These are phyloP conservation scores for Symbiodinium natans DNA, from an alignment of 73 alveolate species.

Conservation along the genomic window DNA sequence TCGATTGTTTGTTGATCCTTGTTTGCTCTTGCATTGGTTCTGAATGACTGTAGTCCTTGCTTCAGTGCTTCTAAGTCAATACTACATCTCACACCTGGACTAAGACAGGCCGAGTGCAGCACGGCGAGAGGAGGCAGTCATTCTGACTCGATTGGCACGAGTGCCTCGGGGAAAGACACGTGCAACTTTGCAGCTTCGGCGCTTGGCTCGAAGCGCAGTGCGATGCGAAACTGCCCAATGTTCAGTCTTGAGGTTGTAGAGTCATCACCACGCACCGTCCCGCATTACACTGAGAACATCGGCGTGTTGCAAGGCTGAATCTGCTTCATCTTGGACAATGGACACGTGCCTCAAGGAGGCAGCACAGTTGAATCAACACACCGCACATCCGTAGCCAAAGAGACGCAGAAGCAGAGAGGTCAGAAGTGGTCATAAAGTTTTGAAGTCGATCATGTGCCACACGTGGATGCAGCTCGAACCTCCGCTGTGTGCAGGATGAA, in stretches of 20 bases:
- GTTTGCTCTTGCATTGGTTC: too few species aligned
- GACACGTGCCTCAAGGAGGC: background rate
- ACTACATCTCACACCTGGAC: too few species aligned
- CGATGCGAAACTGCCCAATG: too few species aligned
- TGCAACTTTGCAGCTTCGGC: background rate
- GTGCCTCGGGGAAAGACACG: background rate
- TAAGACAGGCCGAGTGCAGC: background rate
- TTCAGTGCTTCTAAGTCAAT: too few species aligned
- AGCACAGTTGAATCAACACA: background rate
- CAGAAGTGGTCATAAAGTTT: background rate
- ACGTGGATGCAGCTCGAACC: too few species aligned
- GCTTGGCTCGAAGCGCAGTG: too few species aligned
- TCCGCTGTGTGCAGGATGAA: background rate
- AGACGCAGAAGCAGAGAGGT: background rate
- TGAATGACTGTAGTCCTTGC: too few species aligned
- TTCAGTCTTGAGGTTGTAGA: too few species aligned
- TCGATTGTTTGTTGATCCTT: too few species aligned
- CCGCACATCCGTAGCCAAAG: background rate
- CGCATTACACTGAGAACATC: background rate
- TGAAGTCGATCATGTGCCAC: too few species aligned
- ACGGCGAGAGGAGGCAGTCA: constrained; percentile 47
- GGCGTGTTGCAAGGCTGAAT: constrained; percentile 32
- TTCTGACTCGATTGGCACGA: background rate
- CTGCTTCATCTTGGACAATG: constrained; percentile 15
- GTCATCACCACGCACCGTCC: background rate